These are phyloP conservation scores for Thalassiosira hispida DNA, from an alignment of 352 stramenopile species.

Conservation along the genomic window DNA sequence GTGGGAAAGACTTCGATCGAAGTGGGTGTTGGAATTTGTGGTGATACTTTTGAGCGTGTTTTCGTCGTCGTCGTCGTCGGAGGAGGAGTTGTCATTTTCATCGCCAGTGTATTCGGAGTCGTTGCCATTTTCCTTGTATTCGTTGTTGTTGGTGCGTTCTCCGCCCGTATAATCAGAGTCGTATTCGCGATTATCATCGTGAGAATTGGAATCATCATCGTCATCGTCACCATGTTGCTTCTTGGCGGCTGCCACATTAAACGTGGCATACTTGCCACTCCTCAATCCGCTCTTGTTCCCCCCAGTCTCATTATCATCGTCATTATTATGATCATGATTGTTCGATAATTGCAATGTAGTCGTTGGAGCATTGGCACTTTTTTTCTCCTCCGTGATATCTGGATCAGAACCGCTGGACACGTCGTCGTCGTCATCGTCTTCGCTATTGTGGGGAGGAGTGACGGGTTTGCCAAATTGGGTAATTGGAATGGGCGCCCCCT, in stretches of 20 bases:
- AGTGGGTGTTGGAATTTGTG: conserved; percentile 5
- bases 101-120: neutral
- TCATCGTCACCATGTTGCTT: neutral
- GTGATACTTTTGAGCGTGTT: neutral
- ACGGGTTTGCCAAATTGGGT: conserved; percentile 27
- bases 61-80: conserved; percentile 7
- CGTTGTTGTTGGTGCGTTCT: neutral
- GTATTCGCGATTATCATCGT: no score
- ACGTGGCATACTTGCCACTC: conserved; percentile 31
- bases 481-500: conserved; percentile 26
- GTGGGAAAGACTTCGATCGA: conserved; percentile 49
- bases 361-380: neutral
- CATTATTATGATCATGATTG: neutral
- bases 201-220: neutral
- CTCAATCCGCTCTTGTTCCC: conserved; percentile 31
- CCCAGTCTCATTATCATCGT: neutral
- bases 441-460: neutral
- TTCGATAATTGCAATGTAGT: neutral
- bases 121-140: conserved; percentile 1
- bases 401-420: conserved; percentile 15
- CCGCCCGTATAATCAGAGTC: neutral
- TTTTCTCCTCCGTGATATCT: conserved; percentile 28
- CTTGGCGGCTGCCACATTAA: conserved; percentile 13
- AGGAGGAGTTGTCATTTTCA: neutral
- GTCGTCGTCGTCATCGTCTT: neutral